These are phyloP conservation scores for Pachyrhizus erosus DNA, from an alignment of 306 rosid genomes.

Conservation along the genomic window DNA sequence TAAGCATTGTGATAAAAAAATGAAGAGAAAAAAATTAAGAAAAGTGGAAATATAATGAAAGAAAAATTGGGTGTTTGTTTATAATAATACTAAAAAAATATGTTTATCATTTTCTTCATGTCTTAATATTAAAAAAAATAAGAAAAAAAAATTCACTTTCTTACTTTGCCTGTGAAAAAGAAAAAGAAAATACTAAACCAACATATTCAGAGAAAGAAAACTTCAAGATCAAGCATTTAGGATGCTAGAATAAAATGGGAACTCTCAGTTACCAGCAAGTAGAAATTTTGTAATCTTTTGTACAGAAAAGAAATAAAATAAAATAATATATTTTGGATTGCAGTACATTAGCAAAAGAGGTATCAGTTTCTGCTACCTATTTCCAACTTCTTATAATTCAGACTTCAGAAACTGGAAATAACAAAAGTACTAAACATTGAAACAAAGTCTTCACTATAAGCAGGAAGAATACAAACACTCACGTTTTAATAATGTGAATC, in stretches of 20 bases:
- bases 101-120: too few species aligned
- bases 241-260: background rate
- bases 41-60: too few species aligned
- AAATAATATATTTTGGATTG: background rate
- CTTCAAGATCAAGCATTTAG: background rate
- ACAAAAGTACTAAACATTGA: background rate
- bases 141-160: background rate
- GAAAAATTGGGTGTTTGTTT: too few species aligned
- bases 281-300: background rate
- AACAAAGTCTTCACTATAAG: too few species aligned
- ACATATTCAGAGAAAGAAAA: background rate
- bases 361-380: too few species aligned
- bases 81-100: too few species aligned
- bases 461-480: too few species aligned
- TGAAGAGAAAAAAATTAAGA: too few species aligned
- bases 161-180: background rate
- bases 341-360: background rate
- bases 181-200: background rate
- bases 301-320: background rate
- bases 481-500: background rate
- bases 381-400: background rate
- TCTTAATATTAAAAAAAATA: background rate
- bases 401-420: background rate
- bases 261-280: background rate
- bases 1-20: too few species aligned